Evolutionary conservation across 164 flowering plant species (phyloP), one percentile per base, ranked within the genome.

Genomic region (Cinnamomum chago): DNA sequence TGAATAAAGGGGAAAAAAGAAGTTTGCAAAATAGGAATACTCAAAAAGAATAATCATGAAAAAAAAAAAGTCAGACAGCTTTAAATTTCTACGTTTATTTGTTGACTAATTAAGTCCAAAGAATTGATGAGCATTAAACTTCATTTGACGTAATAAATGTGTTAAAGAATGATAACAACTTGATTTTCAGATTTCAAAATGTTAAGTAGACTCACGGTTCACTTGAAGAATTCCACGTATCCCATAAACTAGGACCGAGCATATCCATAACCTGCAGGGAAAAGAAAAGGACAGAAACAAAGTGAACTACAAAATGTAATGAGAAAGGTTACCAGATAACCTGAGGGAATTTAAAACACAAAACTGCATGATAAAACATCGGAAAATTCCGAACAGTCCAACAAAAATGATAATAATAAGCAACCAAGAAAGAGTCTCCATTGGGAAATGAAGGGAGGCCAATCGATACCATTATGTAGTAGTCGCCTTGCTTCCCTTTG

Each of bases 171-270:
- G 2, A 55, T 55, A 55, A 55, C 60, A 55, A 18, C n/a, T 55
- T 55, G 60, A 14, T 55, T 20, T 55, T 55, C 60, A 55, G n/a
- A 55, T 17, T 40, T 40, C 47, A 40, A 9, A 40, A 40, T 40
- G 11, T 40, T 40, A 40, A 74, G 30, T 30, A 68, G 65, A 85
- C 98, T 89, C 76, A 93, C 98, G 98, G 82, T 72, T 93, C 95
- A 66, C 92, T 92, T 5, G 92, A 86, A 73, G 91, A 69, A 83
- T 91, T 91, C 98, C 98, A 93, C 30, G 90, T 87, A 88, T 93
- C 98, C 98, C 98, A 93, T 62, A 93, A 81, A 75, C 98, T 93
- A 13, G 98, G 97, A 14, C 98, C 98, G 58, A 93, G 76, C 92
- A 90, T 90, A 84, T 93, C 98, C 98, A 93, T 93, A 72, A 93